Evolutionary conservation across 257 asterid genomes (phyloP).

Genomic region (Schizonepeta tenuifolia): DNA sequence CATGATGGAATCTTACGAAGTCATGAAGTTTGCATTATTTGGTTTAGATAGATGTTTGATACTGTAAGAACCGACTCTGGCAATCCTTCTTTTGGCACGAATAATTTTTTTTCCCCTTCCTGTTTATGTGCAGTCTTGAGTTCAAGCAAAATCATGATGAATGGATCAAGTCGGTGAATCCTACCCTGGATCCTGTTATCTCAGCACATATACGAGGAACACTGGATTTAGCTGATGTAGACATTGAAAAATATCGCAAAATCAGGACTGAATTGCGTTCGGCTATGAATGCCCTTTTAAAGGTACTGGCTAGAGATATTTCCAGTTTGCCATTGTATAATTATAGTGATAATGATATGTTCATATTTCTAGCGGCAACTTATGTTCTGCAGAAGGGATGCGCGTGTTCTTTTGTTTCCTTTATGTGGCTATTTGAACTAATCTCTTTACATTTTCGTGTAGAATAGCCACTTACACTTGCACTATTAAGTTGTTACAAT

Average conservation of each 20-base stretch:
- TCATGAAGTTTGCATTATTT: slow-evolving; percentile 13
- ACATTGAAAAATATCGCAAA: slow-evolving; percentile 61
- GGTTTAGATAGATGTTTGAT: slow-evolving; percentile 7
- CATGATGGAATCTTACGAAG: slow-evolving; percentile 6
- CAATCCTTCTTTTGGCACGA: neutral
- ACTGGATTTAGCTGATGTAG: slow-evolving; percentile 49
- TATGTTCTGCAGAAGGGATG: neutral
- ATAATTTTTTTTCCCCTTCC: slow-evolving; percentile 12
- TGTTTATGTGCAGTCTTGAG: slow-evolving; percentile 63
- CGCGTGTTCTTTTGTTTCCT: neutral
- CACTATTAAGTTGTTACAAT: slow-evolving; percentile 1
- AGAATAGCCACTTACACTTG: neutral
- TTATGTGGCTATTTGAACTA: neutral
- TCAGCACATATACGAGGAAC: slow-evolving; percentile 52
- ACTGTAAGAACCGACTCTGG: neutral
- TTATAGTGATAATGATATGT: neutral
- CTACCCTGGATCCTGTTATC: slow-evolving; percentile 67
- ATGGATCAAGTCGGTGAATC: slow-evolving; percentile 78
- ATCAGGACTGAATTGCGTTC: slow-evolving; percentile 78
- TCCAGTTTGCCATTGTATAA: slow-evolving; percentile 18
- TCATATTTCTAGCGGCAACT: neutral
- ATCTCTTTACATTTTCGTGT: slow-evolving; percentile 11
- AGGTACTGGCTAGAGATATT: slow-evolving; percentile 49
- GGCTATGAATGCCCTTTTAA: slow-evolving; percentile 74
- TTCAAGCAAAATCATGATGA: slow-evolving; percentile 76